phyloP scores from a whole-genome alignment of 768 basidiomycete species.

The Lenzites betulinus region DNA sequence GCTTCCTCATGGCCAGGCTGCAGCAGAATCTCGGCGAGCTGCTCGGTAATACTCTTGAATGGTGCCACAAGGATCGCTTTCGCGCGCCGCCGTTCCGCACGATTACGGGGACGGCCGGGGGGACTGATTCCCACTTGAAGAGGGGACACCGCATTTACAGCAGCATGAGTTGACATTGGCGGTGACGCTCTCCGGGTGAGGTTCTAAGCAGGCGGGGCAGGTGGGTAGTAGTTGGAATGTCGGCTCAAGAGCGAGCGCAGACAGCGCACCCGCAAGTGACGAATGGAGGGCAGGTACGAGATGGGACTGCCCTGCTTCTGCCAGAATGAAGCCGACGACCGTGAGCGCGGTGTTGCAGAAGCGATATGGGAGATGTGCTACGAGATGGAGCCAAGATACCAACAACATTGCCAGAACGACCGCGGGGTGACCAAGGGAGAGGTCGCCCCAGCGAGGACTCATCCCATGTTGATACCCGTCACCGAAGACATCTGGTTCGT shows the following conservation, averaged over 20 bases:
- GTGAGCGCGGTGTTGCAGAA: neutral
- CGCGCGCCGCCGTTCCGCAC: neutral
- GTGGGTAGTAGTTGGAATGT: neutral
- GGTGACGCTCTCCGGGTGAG: neutral
- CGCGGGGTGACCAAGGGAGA: neutral
- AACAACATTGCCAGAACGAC: constrained; percentile 1
- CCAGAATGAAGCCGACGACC: neutral
- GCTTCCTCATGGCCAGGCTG: constrained; percentile 31
- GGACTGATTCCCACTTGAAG: neutral
- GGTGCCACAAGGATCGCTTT: constrained; percentile 11
- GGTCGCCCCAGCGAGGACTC: neutral
- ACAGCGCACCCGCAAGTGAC: neutral
- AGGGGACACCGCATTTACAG: neutral
- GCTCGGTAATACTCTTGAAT: constrained; percentile 17
- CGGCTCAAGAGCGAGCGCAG: neutral
- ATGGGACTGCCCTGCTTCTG: neutral
- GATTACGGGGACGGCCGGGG: neutral
- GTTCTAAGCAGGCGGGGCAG: neutral
- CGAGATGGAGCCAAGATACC: neutral
- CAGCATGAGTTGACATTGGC: neutral
- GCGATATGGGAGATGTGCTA: neutral
- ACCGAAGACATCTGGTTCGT: neutral
- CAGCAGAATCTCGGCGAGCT: constrained; percentile 15
- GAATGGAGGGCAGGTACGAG: neutral
- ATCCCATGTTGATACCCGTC: neutral